Percentiles rank a stretch among this genome's conserved stretches.
These are phyloP conservation scores for Ceratocystis cacaofunesta DNA, from an alignment of 2,329 filamentous ascomycete genomes.

Conservation along the genomic window DNA sequence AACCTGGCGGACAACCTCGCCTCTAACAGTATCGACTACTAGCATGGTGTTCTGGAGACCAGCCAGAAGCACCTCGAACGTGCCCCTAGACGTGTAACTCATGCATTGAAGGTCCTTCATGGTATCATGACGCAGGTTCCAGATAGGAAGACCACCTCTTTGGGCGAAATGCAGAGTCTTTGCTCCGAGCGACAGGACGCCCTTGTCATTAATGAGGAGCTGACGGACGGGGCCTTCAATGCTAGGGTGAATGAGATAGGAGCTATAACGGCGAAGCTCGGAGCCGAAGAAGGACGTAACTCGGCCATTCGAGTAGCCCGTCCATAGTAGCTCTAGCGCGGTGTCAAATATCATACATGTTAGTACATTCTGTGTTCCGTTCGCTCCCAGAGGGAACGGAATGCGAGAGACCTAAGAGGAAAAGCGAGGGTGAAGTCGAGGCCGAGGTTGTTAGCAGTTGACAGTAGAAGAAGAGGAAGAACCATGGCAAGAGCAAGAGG, in stretches of 20 bases:
- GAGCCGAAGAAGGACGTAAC: constrained; percentile 77
- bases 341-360: constrained; percentile 81
- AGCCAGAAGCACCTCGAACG: constrained; percentile 70
- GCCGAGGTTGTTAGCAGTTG: neutral
- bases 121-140: constrained; percentile 52
- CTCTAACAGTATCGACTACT: constrained; percentile 54
- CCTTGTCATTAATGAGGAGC: constrained; percentile 79
- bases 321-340: constrained; percentile 80
- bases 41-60: constrained; percentile 81
- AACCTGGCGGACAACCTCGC: constrained; percentile 54
- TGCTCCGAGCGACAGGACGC: constrained; percentile 70
- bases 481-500: neutral
- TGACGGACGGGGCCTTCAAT: constrained; percentile 71
- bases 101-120: constrained; percentile 81
- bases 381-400: constrained; percentile 60
- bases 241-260: constrained; percentile 62
- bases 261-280: constrained; percentile 79
- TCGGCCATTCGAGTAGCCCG: constrained; percentile 59
- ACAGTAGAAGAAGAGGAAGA: neutral
- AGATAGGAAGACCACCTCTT: constrained; percentile 67
- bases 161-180: constrained; percentile 80
- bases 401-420: constrained; percentile 61
- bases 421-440: neutral
- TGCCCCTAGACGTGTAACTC: constrained; percentile 82
- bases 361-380: constrained; percentile 54